Conservation (phyloP, 495 filamentous ascomycete genomes). For the Trichoderma reesei region DNA sequence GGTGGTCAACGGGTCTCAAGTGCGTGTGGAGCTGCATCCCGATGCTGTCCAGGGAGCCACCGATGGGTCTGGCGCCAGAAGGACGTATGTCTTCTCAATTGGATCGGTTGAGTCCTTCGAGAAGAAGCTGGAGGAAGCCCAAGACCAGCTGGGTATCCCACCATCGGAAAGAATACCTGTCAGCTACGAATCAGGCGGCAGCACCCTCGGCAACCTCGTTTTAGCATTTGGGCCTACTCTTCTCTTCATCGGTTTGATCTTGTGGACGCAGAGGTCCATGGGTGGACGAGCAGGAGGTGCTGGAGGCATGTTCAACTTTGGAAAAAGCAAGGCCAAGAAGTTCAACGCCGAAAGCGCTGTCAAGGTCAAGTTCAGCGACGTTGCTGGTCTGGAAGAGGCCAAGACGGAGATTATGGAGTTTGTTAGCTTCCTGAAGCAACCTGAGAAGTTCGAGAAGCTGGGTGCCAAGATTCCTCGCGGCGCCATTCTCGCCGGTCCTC, state of each 20-base stretch:
- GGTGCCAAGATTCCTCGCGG: conserved; percentile 97
- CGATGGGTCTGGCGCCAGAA: conserved; percentile 69
- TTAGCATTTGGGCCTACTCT: conserved; percentile 79
- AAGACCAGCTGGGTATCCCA: conserved; percentile 77
- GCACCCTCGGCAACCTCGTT: conserved; percentile 47
- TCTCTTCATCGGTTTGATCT: conserved; percentile 69
- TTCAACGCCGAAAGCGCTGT: conserved; percentile 96
- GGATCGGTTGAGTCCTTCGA: conserved; percentile 93
- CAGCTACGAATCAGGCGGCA: conserved; percentile 68
- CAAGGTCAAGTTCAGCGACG: conserved; percentile 93
- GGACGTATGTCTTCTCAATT: conserved; percentile 90
- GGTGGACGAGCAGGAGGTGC: conserved; percentile 42
- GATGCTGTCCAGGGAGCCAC: conserved; percentile 59
- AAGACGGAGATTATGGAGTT: conserved; percentile 99
- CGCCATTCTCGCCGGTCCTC: conserved; percentile 90
- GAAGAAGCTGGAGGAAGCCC: conserved; percentile 73
- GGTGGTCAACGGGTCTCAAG: conserved; percentile 54
- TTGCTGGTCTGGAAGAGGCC: conserved; percentile 97
- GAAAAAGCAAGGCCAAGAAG: conserved; percentile 86
- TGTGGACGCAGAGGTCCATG: conserved; percentile 61
- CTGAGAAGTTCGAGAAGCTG: conserved; percentile 79
- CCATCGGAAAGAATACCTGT: conserved; percentile 80
- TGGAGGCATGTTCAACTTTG: conserved; percentile 85
- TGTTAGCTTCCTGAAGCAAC: conserved; percentile 87
- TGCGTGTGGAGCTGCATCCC: conserved; percentile 74